A percentile compares a stretch with the other conserved stretches of the same genome.
These are phyloP conservation scores for Coemansia sp. DNA, from an alignment of 192 early-diverging fungal species.

Conservation along the genomic window DNA sequence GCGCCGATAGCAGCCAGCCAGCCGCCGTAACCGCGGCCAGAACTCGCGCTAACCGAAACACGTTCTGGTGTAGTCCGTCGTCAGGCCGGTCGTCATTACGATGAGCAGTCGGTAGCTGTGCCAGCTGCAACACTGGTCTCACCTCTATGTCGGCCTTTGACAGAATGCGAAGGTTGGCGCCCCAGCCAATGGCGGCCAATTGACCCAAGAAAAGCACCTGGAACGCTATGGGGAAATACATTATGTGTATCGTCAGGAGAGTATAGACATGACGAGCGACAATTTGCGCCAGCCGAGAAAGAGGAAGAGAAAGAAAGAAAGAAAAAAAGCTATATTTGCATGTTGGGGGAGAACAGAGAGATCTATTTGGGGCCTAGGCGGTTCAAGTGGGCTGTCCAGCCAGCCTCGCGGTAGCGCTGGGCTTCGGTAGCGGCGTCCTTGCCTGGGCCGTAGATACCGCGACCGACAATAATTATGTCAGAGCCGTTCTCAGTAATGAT, in stretches of 20 bases:
- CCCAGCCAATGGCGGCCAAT: slow-evolving; percentile 51
- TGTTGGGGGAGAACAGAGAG: not conserved
- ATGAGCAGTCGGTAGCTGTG: slow-evolving; percentile 15
- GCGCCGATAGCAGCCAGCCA: slow-evolving; percentile 35
- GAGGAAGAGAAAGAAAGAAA: slow-evolving; percentile 1
- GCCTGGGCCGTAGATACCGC: slow-evolving; percentile 94
- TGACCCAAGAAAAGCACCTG: slow-evolving; percentile 47
- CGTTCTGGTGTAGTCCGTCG: slow-evolving; percentile 21
- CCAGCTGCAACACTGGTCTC: slow-evolving; percentile 41
- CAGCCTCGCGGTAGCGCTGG: slow-evolving; percentile 85
- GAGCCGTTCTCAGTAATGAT: slow-evolving; percentile 84
- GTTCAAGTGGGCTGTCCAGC: slow-evolving; percentile 93
- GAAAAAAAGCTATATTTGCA: not conserved
- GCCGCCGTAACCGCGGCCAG: slow-evolving; percentile 19
- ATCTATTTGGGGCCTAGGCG: slow-evolving; percentile 22
- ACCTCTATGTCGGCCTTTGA: slow-evolving; percentile 35
- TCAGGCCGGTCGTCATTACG: not conserved
- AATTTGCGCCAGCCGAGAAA: slow-evolving; percentile 1
- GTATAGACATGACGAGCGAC: not conserved
- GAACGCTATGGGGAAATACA: slow-evolving; percentile 51
- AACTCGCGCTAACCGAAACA: slow-evolving; percentile 29
- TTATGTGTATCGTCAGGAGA: not conserved
- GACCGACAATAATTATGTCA: slow-evolving; percentile 98
- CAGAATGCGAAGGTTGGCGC: slow-evolving; percentile 43
- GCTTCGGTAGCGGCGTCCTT: slow-evolving; percentile 73